Base-by-base conservation (phyloP, 2,329 filamentous ascomycete species). In the Gremmenia infestans region DNA sequence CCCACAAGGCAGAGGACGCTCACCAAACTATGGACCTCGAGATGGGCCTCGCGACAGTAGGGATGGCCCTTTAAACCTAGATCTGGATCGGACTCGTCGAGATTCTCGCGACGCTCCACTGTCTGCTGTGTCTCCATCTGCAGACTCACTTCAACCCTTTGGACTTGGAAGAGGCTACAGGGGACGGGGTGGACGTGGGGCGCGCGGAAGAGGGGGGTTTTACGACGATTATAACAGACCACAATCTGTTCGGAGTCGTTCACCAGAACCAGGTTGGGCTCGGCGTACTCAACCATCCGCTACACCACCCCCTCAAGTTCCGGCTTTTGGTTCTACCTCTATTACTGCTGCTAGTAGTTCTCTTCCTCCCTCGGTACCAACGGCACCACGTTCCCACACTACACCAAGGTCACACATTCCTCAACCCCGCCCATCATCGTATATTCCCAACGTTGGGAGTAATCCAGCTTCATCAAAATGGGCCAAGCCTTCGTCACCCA, bases 91-190 rank as follows among this genome's bases (percentile, higher is more conserved):
- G 56, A 82, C 84, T 17, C 78, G 87, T 53, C 78, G 87, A 48
- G 84, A 81, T 15, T 90, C 87, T 8, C 79, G 88, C 65, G 88
- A 92, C 65, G 88, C 87, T 0, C 87, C 88, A 11, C 80, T 84
- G 22, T 88, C 87, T 1, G 86, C 85, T 17, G 85, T 85, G 4
- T 89, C 88, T 3, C 83, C 83, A 9, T 84, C 83, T 22, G 88
- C 87, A 0, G 88, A 91, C 59, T 79, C 82, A 12, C 77, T 81
- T 1, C 59, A 57, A 49, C 52, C 59, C 8, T 67, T 67, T 53
- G 42, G 42, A 17, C 17, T 39, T 39, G 53, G 48, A 19, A 57
- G 63, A 48, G 75, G 74, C 5, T 73, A 82, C 56, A 76, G 83
- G 32, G 83, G 80, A 35, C 52, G 45, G 23, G 49, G 49, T 25